phyloP scores from a whole-genome alignment of 2,329 filamentous ascomycete genomes.

The Colletotrichum sidae region DNA sequence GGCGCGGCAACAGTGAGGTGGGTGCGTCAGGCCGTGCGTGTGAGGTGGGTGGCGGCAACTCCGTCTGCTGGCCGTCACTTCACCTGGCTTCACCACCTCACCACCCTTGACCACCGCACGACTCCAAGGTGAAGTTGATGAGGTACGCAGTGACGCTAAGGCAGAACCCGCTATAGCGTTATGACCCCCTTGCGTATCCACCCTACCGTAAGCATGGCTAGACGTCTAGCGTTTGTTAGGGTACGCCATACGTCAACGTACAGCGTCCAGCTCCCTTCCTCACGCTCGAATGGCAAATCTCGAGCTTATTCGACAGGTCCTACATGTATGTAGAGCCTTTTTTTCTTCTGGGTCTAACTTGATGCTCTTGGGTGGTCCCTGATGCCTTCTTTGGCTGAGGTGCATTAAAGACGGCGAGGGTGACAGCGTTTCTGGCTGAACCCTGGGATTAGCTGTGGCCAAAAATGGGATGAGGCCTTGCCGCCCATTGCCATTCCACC shows the following conservation, averaged over 20 bases:
- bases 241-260: conserved; percentile 15
- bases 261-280: background rate
- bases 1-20: conserved; percentile 11
- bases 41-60: conserved; percentile 25
- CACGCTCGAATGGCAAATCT: background rate
- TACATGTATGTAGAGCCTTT: background rate
- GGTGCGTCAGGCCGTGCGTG: conserved; percentile 14
- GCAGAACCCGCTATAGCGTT: conserved; percentile 23
- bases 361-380: background rate
- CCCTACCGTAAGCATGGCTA: conserved; percentile 27
- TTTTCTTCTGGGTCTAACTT: background rate
- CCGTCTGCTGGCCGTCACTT: conserved; percentile 23
- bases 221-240: conserved; percentile 25
- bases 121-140: no score
- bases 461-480: conserved; percentile 22
- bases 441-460: background rate
- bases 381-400: background rate
- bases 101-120: no score
- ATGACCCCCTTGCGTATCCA: conserved; percentile 16
- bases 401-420: conserved; percentile 7
- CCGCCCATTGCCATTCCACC: background rate
- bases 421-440: conserved; percentile 5
- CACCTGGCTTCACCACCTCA: background rate
- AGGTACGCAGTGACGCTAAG: conserved; percentile 22
- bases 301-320: conserved; percentile 11